Conservation (phyloP, 306 rosid species). For the Dryas alaskensis region DNA sequence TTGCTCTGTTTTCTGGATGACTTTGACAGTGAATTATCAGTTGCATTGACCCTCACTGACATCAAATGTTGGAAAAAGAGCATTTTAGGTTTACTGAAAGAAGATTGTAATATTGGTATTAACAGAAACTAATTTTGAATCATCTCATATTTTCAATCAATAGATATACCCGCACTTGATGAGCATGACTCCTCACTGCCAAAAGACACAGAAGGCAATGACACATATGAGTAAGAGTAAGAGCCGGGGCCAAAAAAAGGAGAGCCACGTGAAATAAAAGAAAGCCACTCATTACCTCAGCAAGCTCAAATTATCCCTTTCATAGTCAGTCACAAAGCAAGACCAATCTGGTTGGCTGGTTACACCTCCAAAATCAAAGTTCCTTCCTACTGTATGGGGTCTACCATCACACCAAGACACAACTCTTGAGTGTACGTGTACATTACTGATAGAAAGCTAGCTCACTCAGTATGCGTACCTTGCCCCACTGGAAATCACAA, state of each 20-base stretch:
- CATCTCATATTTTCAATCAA: background rate
- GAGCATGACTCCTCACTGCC: slow-evolving; percentile 87
- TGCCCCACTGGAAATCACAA: slow-evolving; percentile 32
- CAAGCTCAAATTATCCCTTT: slow-evolving; percentile 63
- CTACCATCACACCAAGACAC: slow-evolving; percentile 27
- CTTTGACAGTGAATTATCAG: slow-evolving; percentile 37
- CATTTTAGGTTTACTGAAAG: slow-evolving; percentile 1
- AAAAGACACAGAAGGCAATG: slow-evolving; percentile 27
- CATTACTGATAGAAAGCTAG: slow-evolving; percentile 9
- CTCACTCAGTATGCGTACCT: slow-evolving; percentile 48
- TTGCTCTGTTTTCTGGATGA: slow-evolving; percentile 39
- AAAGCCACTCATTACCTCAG: slow-evolving; percentile 49
- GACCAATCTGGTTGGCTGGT: slow-evolving; percentile 29
- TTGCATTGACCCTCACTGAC: slow-evolving; percentile 56
- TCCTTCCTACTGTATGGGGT: slow-evolving; percentile 37
- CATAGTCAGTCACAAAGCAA: slow-evolving; percentile 53
- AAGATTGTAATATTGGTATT: background rate
- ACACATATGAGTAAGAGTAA: slow-evolving; percentile 21
- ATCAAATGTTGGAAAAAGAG: slow-evolving; percentile 18
- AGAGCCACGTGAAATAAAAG: slow-evolving; percentile 12
- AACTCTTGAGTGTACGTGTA: slow-evolving; percentile 25
- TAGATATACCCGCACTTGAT: slow-evolving; percentile 62
- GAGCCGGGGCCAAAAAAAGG: background rate
- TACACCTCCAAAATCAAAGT: slow-evolving; percentile 38
- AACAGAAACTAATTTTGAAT: background rate